Evolutionary conservation across 345 rosid genomes (phyloP).

Genomic region (Citrus mangshanensis): DNA sequence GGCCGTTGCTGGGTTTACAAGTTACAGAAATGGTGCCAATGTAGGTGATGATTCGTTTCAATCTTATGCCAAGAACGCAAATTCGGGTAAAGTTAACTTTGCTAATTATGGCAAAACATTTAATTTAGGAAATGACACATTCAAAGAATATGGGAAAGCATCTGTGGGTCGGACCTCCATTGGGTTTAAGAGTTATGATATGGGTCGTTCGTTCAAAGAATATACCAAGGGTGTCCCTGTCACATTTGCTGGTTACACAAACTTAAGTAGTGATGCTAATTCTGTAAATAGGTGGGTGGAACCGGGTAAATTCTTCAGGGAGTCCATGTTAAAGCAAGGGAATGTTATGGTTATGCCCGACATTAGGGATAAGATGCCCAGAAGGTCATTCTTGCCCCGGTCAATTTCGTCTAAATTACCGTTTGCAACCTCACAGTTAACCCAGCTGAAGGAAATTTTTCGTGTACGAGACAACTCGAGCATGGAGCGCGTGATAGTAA

Average conservation of each 20-base stretch:
- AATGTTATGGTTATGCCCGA: conserved; percentile 63
- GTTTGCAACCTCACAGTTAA: conserved; percentile 33
- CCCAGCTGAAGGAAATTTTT: conserved; percentile 34
- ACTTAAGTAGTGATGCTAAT: conserved; percentile 14
- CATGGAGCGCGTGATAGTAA: conserved; percentile 38
- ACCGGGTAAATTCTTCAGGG: conserved; percentile 70
- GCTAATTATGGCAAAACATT: conserved; percentile 49
- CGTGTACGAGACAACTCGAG: conserved; percentile 35
- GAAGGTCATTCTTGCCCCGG: conserved; percentile 73
- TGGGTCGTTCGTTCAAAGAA: conserved; percentile 37
- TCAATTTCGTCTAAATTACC: conserved; percentile 46
- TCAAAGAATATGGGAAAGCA: conserved; percentile 53
- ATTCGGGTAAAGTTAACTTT: conserved; percentile 39
- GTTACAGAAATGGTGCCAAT: conserved; percentile 41
- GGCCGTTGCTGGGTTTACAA: conserved; percentile 30
- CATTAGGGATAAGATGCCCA: conserved; percentile 62
- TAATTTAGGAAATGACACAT: conserved; percentile 43
- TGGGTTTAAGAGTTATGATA: conserved; percentile 42
- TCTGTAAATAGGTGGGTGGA: conserved; percentile 42
- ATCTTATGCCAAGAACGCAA: conserved; percentile 46
- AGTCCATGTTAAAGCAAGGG: conserved; percentile 46
- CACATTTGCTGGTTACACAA: conserved; percentile 43
- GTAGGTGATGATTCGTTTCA: conserved; percentile 48
- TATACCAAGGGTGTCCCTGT: conserved; percentile 43
- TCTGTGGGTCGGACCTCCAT: conserved; percentile 29